Base-by-base conservation (phyloP, 331 rosid species). In the Dryas integrifolia region DNA sequence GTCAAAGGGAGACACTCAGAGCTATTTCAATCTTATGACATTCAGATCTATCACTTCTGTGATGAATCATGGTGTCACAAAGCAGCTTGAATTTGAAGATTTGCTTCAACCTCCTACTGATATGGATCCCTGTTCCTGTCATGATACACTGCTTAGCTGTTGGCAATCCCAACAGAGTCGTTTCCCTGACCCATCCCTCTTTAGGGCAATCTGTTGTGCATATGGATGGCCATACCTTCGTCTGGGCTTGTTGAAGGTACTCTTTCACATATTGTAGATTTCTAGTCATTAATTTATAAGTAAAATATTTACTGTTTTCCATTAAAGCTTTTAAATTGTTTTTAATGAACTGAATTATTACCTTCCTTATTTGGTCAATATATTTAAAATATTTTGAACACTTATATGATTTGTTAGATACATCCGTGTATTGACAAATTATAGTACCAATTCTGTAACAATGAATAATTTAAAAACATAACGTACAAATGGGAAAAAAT, bases 161-260 rank as follows among this genome's bases (percentile, higher is more conserved):
- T 93, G 98, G 97, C 77, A 69, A 81, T 84, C 74, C 74, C 96
- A 91, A 77, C 65, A 76, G 77, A 79, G 73, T 68, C 75, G 76
- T 65, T 58, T 55, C 71, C 82, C 90, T 58, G 85, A 59, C n/a
- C 91, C 96, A 48, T 88, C 97, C 61, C 82, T 93, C 47, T 74
- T 94, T 75, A 82, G 85, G 87, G 97, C 96, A 69, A 80, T 89
- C 39, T 91, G 91, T 82, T 62, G 60, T 82, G 98, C 96, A 69
- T 93, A 91, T 85, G 97, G 98, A 67, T 91, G 96, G 98, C 96
- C 94, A 52, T 93, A 93, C 76, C 63, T 82, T 72, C 61, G 82
- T 85, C 87, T 93, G 65, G 98, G 98, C 60, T 86, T 93, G 48
- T 73, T 93, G 72, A 91, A 94, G 96, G 98, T 93, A 81, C 44